phyloP scores from a whole-genome alignment of 305 asterid species.

The Solanum aculeatissimum region DNA sequence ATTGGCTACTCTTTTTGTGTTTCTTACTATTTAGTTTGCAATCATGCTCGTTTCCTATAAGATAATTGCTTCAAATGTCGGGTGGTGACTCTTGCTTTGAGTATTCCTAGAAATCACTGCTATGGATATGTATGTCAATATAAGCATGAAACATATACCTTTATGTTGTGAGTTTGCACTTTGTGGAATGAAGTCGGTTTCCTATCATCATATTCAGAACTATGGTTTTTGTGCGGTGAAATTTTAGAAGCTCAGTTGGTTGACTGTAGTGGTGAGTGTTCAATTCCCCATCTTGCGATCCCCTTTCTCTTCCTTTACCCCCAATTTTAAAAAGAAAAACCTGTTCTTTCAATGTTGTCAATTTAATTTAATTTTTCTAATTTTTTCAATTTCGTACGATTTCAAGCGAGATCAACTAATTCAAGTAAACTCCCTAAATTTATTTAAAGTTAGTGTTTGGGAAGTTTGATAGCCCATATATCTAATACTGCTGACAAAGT shows the following conservation, averaged over 20 bases:
- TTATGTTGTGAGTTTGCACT: not conserved
- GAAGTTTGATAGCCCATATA: not conserved
- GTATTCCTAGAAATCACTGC: not conserved
- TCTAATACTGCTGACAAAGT: not conserved
- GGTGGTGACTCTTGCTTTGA: not conserved
- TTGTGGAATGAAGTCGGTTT: not conserved
- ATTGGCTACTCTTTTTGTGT: not conserved
- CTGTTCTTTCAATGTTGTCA: not conserved
- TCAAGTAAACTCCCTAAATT: not conserved
- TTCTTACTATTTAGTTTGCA: not conserved
- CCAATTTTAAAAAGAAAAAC: no score
- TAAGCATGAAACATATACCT: not conserved
- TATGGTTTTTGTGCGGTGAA: not conserved
- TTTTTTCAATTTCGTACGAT: not conserved
- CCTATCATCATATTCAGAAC: not conserved
- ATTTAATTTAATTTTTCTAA: not conserved
- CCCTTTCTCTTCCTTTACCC: no score
- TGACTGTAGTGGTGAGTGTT: no score
- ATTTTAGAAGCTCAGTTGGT: no score
- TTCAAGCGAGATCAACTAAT: not conserved
- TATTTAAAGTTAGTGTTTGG: not conserved
- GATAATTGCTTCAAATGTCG: not conserved
- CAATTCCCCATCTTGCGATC: no score
- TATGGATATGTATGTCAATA: not conserved
- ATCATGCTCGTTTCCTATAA: not conserved